A percentile compares a stretch with the other conserved stretches of the same genome.
These are phyloP conservation scores for Trichoderma parareesei DNA, from an alignment of 495 filamentous ascomycete species.

Conservation along the genomic window DNA sequence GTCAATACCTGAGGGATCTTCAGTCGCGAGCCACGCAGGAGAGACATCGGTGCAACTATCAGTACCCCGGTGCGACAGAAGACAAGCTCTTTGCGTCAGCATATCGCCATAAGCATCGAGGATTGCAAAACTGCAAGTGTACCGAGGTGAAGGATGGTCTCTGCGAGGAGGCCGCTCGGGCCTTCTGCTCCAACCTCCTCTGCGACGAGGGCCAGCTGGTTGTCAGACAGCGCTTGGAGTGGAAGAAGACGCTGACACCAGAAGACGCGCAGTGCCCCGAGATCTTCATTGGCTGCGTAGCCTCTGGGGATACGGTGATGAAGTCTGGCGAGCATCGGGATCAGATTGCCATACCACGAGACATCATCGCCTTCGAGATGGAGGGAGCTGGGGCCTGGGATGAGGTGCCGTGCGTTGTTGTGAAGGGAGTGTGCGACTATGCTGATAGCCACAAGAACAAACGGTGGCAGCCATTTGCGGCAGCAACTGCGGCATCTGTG, in stretches of 20 bases:
- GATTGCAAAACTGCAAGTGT: background rate
- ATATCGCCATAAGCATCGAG: constrained; percentile 28
- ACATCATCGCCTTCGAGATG: constrained; percentile 35
- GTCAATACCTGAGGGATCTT: constrained; percentile 15
- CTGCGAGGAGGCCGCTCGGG: constrained; percentile 9
- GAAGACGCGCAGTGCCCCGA: background rate
- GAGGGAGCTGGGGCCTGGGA: constrained; percentile 36
- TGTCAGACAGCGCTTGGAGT: background rate
- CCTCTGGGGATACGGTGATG: constrained; percentile 24
- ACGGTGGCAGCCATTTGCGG: constrained; percentile 33
- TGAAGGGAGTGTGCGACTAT: constrained; percentile 38
- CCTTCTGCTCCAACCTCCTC: constrained; percentile 14
- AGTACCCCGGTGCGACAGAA: constrained; percentile 17
- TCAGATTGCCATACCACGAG: constrained; percentile 8
- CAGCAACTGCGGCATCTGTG: constrained; percentile 26
- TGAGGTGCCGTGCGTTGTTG: constrained; percentile 24
- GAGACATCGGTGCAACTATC: constrained; percentile 11
- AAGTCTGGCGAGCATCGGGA: constrained; percentile 23
- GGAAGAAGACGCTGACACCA: background rate
- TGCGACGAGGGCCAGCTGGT: constrained; percentile 17
- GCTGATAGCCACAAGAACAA: constrained; percentile 38
- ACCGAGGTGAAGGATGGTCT: background rate
- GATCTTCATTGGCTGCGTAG: constrained; percentile 11
- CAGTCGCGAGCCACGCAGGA: constrained; percentile 5
- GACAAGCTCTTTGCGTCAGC: constrained; percentile 23